phyloP scores from a whole-genome alignment of 2,329 filamentous ascomycete genomes.

The Sporothrix protearum region DNA sequence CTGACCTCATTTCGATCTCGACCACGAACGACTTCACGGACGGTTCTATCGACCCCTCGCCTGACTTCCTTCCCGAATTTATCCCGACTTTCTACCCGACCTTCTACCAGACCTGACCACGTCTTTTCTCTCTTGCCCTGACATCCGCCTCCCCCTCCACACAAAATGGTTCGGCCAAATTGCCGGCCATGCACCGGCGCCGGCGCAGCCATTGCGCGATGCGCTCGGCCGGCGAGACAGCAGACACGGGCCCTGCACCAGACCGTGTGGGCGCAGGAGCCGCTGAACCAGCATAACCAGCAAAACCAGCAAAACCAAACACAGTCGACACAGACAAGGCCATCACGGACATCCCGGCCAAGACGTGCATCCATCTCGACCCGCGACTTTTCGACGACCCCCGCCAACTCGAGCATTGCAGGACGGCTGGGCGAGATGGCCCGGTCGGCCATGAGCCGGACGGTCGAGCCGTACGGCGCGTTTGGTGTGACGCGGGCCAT shows the following conservation, averaged over 20 bases:
- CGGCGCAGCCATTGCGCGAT: constrained; percentile 38
- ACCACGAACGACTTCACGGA: background rate
- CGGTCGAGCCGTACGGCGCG: constrained; percentile 59
- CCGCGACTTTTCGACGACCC: constrained; percentile 23
- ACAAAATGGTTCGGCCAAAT: constrained; percentile 48
- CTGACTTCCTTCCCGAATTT: too few relatives aligned
- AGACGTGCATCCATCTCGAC: background rate
- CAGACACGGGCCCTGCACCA: constrained; percentile 15
- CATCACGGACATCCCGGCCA: background rate
- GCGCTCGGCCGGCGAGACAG: constrained; percentile 21
- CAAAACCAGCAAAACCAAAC: background rate
- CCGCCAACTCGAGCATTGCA: constrained; percentile 18
- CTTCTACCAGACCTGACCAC: background rate
- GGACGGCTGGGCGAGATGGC: constrained; percentile 28
- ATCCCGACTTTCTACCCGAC: too few relatives aligned
- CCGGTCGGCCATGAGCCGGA: constrained; percentile 27
- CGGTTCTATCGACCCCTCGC: background rate
- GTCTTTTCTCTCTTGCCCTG: background rate
- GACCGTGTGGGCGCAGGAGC: background rate
- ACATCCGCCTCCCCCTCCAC: background rate
- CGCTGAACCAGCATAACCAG: background rate
- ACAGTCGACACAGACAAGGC: background rate
- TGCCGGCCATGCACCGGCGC: constrained; percentile 47
- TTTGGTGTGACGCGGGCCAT: constrained; percentile 75
- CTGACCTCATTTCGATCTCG: background rate